phyloP scores from a whole-genome alignment of 768 basidiomycete species.

The Hygrophoropsis aurantiaca region DNA sequence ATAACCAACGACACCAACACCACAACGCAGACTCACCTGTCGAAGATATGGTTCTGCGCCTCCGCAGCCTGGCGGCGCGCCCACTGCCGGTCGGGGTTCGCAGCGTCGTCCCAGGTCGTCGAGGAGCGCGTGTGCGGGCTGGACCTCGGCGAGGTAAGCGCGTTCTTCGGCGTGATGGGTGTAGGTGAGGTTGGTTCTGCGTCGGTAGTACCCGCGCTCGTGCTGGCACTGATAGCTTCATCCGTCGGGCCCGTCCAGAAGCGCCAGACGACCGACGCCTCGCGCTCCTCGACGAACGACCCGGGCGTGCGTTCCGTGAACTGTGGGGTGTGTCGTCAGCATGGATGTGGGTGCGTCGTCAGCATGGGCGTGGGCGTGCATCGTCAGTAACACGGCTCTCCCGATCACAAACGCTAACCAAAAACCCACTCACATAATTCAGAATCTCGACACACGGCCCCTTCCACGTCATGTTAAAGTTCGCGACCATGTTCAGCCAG shows the following conservation, averaged over 20 bases:
- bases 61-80: conserved; percentile 85
- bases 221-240: background rate
- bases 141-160: conserved; percentile 8
- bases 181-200: too few relatives aligned
- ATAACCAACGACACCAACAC: background rate
- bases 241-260: conserved; percentile 65
- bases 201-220: background rate
- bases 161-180: too few relatives aligned
- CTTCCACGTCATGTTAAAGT: conserved; percentile 82
- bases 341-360: too few relatives aligned
- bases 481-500: conserved; percentile 83
- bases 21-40: conserved; percentile 48
- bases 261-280: conserved; percentile 81
- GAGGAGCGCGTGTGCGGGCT: too few relatives aligned
- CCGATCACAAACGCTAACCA: background rate
- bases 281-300: conserved; percentile 80
- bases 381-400: background rate
- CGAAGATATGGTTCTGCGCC: conserved; percentile 91
- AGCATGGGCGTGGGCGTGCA: too few relatives aligned
- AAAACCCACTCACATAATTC: conserved; percentile 61
- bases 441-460: conserved; percentile 77
- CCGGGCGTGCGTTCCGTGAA: conserved; percentile 89
- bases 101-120: conserved; percentile 33
- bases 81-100: conserved; percentile 71
- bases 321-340: too few relatives aligned